These are phyloP conservation scores for Holtermanniella nyarrowii DNA, from an alignment of 768 basidiomycete species.

Conservation along the genomic window DNA sequence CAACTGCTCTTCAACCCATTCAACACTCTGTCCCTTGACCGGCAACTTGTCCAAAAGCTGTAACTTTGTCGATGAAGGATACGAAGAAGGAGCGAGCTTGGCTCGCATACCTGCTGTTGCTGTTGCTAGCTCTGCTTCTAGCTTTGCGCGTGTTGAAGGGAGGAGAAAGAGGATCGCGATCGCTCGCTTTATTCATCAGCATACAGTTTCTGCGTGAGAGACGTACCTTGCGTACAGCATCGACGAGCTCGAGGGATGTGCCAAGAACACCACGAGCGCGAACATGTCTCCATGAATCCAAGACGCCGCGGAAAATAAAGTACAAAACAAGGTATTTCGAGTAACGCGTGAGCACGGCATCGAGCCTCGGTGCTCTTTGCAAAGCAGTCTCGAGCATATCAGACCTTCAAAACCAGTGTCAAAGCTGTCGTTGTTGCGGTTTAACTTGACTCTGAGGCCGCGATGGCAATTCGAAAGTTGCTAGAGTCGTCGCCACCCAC, in stretches of 20 bases:
- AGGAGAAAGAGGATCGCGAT: slow-evolving; percentile 30
- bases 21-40: slow-evolving; percentile 22
- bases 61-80: slow-evolving; percentile 23
- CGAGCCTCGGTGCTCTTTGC: neutral
- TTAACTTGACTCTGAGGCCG: too few relatives aligned
- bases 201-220: neutral
- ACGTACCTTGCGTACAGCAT: slow-evolving; percentile 6
- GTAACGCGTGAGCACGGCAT: slow-evolving; percentile 8
- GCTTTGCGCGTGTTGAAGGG: slow-evolving; percentile 24
- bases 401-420: too few relatives aligned
- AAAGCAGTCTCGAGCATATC: slow-evolving; percentile 2
- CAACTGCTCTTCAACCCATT: slow-evolving; percentile 36
- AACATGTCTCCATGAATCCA: slow-evolving; percentile 27
- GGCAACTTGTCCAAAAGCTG: slow-evolving; percentile 18
- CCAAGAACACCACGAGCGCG: slow-evolving; percentile 27
- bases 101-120: slow-evolving; percentile 17
- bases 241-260: slow-evolving; percentile 6
- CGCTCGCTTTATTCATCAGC: slow-evolving; percentile 5
- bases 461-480: too few relatives aligned
- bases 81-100: slow-evolving; percentile 26
- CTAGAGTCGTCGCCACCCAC: too few relatives aligned
- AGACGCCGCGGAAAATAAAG: slow-evolving; percentile 14
- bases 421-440: too few relatives aligned
- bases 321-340: slow-evolving; percentile 20
- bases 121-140: slow-evolving; percentile 26